These are phyloP conservation scores for Cercospora sesami DNA, from an alignment of 2,329 filamentous ascomycete genomes.

Conservation along the genomic window DNA sequence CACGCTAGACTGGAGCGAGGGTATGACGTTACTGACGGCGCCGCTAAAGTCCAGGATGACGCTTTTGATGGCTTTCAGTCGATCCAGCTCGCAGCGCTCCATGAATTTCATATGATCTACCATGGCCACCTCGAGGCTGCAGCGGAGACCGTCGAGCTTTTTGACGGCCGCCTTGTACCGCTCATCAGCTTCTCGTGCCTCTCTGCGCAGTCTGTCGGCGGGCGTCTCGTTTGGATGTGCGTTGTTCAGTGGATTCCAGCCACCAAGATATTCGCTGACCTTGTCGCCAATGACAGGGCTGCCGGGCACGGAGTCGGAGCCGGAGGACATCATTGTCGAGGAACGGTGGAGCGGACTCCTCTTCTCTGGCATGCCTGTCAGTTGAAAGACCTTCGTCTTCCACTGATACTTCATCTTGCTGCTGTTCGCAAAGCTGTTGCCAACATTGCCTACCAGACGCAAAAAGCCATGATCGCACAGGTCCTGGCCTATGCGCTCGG, in stretches of 20 bases:
- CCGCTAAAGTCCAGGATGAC: slow-evolving; percentile 97
- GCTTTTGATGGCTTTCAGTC: slow-evolving; percentile 96
- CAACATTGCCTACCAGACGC: slow-evolving; percentile 88
- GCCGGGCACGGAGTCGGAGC: slow-evolving; percentile 50
- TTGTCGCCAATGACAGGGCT: slow-evolving; percentile 76
- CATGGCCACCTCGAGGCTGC: slow-evolving; percentile 93
- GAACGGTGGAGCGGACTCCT: slow-evolving; percentile 68
- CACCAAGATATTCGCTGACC: slow-evolving; percentile 76
- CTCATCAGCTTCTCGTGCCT: slow-evolving; percentile 87
- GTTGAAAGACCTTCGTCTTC: slow-evolving; percentile 85
- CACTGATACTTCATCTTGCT: slow-evolving; percentile 97
- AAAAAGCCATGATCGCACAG: slow-evolving; percentile 82
- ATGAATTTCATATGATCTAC: slow-evolving; percentile 91
- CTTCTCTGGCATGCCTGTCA: slow-evolving; percentile 86
- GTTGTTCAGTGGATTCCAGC: slow-evolving; percentile 92
- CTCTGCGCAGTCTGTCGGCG: slow-evolving; percentile 78
- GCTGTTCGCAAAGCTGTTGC: slow-evolving; percentile 94
- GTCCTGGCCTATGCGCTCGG: slow-evolving; percentile 93
- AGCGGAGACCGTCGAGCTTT: slow-evolving; percentile 85
- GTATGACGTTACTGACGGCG: slow-evolving; percentile 96
- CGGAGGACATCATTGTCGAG: slow-evolving; percentile 64
- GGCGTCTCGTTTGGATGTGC: slow-evolving; percentile 92
- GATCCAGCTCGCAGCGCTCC: slow-evolving; percentile 93
- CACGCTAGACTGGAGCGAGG: slow-evolving; percentile 89
- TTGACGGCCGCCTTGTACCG: slow-evolving; percentile 85